A percentile compares a stretch with the other conserved stretches of the same genome.
phyloP scores from a whole-genome alignment of 352 stramenopile species.

The Phytophthora brassicae region DNA sequence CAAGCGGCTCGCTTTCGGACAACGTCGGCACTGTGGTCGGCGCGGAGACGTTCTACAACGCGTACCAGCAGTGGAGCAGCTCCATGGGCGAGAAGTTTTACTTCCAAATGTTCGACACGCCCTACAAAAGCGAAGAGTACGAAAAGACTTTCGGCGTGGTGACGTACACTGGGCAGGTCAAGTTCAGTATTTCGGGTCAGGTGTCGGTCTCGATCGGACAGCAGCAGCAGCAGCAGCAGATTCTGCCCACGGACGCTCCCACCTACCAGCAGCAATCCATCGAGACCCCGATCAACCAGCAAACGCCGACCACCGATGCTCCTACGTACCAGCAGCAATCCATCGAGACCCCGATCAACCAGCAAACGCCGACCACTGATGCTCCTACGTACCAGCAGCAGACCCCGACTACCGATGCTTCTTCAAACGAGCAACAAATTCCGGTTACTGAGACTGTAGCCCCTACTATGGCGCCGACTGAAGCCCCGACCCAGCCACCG shows the following conservation, averaged over 20 bases:
- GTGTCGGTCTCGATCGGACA: constrained; percentile 25
- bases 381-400: not conserved
- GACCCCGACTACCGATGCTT: not conserved
- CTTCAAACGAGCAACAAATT: not conserved
- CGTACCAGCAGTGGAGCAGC: constrained; percentile 46
- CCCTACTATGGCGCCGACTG: not conserved
- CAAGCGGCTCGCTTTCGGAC: constrained; percentile 34
- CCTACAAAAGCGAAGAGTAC: constrained; percentile 36
- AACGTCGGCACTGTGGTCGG: constrained; percentile 46
- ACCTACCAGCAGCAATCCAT: constrained; percentile 15
- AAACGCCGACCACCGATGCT: not conserved
- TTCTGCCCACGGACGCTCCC: not conserved
- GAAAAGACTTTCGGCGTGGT: constrained; percentile 54
- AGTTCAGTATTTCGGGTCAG: constrained; percentile 47
- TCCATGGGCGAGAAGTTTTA: constrained; percentile 39
- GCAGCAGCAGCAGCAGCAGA: no score
- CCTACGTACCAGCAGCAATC: constrained; percentile 10
- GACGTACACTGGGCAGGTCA: constrained; percentile 28
- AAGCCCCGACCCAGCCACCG: not conserved
- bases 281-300: constrained; percentile 15
- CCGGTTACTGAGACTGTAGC: not conserved
- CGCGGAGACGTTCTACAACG: constrained; percentile 43
- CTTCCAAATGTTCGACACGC: constrained; percentile 67
- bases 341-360: constrained; percentile 8
- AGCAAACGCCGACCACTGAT: constrained; percentile 6